Evolutionary conservation across 257 asterid species (phyloP).

Genomic region (Solanum piurae): DNA sequence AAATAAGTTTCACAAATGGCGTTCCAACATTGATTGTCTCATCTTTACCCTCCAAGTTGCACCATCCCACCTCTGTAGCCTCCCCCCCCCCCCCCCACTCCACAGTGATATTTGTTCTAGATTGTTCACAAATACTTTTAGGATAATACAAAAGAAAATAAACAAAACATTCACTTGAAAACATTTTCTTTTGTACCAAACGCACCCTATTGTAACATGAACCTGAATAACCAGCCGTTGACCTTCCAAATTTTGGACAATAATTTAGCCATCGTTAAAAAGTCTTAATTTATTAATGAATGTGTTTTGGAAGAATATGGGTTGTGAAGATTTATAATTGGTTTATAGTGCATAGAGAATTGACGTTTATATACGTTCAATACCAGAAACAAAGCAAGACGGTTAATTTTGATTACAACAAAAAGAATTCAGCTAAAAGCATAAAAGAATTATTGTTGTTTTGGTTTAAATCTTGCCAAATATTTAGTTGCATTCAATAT

Average conservation of each 20-base stretch:
- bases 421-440: neutral
- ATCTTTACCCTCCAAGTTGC: no score
- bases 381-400: neutral
- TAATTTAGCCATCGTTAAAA: neutral
- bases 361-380: neutral
- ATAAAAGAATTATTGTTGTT: neutral
- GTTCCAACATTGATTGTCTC: no score
- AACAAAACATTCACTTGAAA: no score
- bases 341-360: neutral
- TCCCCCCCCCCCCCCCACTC: no score
- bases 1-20: neutral
- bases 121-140: no score
- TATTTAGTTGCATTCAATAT: neutral
- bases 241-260: neutral
- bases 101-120: neutral
- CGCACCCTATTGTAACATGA: neutral
- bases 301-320: neutral
- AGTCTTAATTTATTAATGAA: neutral
- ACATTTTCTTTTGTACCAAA: neutral
- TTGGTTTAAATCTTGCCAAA: neutral
- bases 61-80: neutral
- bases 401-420: neutral
- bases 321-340: neutral
- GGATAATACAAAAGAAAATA: neutral
- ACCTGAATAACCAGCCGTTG: neutral